Conservation (phyloP, 208 protist genomes). For the Trypanosoma rangeli region DNA sequence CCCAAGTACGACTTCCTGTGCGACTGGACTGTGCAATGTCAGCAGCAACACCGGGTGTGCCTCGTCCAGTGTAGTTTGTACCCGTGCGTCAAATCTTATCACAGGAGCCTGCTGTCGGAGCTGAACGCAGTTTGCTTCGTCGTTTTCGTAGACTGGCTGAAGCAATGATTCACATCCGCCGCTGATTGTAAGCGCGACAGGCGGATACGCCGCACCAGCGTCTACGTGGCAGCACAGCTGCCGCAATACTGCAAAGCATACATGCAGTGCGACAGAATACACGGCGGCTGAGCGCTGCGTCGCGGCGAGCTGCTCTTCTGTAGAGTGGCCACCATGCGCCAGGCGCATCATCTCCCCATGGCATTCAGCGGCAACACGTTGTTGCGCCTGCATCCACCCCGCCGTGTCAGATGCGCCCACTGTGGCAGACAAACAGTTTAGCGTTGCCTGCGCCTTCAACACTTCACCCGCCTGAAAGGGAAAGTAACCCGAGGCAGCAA, state of each 20-base stretch:
- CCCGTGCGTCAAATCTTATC: conserved; percentile 34
- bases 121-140: conserved; percentile 1
- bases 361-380: neutral
- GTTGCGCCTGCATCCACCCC: conserved; percentile 5
- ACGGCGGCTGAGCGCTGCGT: neutral
- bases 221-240: conserved; percentile 13
- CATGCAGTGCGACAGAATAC: conserved; percentile 48
- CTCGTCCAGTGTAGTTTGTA: conserved; percentile 36
- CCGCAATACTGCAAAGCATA: conserved; percentile 35
- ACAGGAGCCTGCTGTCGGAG: conserved; percentile 36
- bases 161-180: conserved; percentile 27
- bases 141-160: neutral
- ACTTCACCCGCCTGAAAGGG: neutral
- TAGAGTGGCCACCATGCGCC: neutral
- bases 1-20: conserved; percentile 40
- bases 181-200: conserved; percentile 14
- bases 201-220: conserved; percentile 4
- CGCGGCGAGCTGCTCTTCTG: neutral
- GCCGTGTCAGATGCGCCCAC: neutral
- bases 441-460: neutral
- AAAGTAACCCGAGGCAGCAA: neutral
- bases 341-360: neutral
- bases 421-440: neutral
- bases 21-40: conserved; percentile 37
- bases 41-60: conserved; percentile 40